These are phyloP conservation scores for Mucor saturninus DNA, from an alignment of 371 early-diverging fungal species.

Conservation along the genomic window DNA sequence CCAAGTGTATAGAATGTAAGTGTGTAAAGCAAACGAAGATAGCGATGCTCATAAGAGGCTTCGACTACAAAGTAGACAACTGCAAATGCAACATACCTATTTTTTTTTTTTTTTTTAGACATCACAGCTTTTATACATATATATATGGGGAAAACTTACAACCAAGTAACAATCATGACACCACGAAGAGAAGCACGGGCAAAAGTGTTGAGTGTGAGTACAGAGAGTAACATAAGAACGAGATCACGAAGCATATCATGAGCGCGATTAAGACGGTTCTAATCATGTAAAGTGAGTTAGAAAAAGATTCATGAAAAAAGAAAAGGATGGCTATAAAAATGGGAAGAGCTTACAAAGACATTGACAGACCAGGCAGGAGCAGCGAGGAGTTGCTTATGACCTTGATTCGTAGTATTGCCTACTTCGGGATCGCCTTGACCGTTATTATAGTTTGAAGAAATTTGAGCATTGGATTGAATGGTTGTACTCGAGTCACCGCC, in stretches of 20 bases:
- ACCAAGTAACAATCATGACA: slow-evolving; percentile 54
- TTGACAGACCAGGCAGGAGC: slow-evolving; percentile 37
- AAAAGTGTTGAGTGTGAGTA: slow-evolving; percentile 48
- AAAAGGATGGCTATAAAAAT: not conserved
- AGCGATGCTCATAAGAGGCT: slow-evolving; percentile 38
- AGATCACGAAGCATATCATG: slow-evolving; percentile 45
- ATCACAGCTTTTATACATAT: too few relatives aligned
- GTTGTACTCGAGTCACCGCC: slow-evolving; percentile 28
- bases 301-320: not conserved
- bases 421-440: slow-evolving; percentile 23
- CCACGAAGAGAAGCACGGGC: slow-evolving; percentile 48
- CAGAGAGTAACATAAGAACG: slow-evolving; percentile 39
- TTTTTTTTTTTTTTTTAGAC: too few relatives aligned
- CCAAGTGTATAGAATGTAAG: slow-evolving; percentile 43
- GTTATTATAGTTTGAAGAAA: not conserved
- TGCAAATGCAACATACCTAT: slow-evolving; percentile 45
- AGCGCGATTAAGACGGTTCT: slow-evolving; percentile 39
- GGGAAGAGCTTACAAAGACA: slow-evolving; percentile 20
- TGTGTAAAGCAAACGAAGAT: slow-evolving; percentile 41
- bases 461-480: slow-evolving; percentile 1
- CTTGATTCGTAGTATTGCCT: not conserved
- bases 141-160: slow-evolving; percentile 6
- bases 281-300: not conserved
- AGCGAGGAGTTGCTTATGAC: slow-evolving; percentile 9
- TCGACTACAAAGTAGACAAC: slow-evolving; percentile 45